Base-by-base conservation (phyloP, 2,329 filamentous ascomycete species). In the Botrytis sinoallii region DNA sequence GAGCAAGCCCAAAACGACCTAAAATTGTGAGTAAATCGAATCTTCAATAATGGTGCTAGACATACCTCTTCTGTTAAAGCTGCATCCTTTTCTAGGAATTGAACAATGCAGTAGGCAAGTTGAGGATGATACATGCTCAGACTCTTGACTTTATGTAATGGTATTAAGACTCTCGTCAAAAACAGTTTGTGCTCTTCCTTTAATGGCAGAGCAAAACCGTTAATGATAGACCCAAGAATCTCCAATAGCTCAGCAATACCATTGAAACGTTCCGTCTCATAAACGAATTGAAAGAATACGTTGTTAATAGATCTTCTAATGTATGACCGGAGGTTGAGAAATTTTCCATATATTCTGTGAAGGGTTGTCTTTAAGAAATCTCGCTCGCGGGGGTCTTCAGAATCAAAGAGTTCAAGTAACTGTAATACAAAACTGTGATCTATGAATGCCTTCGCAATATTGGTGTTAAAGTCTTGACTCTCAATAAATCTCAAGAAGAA, bases 61-160 rank as follows among this genome's bases (percentile, higher is more conserved):
- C 87, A 81, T 85, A 95, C 94, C 85, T 99, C 96, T 89, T 99
- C 96, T 18, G 96, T 99, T 80, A 99, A 86, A 29, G 93, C 95
- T 3, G 96, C 94, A 83, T 99, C 96, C 84, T 99, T 99, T 83
- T 99, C 96, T 74, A 99, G 85, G 83, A 99, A 99, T 82, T 99
- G 96, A 61, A 99, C 96, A 79, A 99, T 99, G 82, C 96, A 99
- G 83, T 99, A 99, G 44, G 96, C 96, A 80, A 99, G 86, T 83
- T 99, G 96, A 70, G 96, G 96, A 83, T 99, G 96, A 81, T 99
- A 99, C 96, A 99, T 98, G 92, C 95, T 98, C 81, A 99, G 85
- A 83, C 95, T 97, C 87, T 98, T 99, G 80, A 97, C 95, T 84
- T 99, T 99, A 87, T 99, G 96, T 77, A 99, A 85, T 44, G 96